These are phyloP conservation scores for Selenicereus undatus DNA, from an alignment of 148 eudicot species.

Conservation along the genomic window DNA sequence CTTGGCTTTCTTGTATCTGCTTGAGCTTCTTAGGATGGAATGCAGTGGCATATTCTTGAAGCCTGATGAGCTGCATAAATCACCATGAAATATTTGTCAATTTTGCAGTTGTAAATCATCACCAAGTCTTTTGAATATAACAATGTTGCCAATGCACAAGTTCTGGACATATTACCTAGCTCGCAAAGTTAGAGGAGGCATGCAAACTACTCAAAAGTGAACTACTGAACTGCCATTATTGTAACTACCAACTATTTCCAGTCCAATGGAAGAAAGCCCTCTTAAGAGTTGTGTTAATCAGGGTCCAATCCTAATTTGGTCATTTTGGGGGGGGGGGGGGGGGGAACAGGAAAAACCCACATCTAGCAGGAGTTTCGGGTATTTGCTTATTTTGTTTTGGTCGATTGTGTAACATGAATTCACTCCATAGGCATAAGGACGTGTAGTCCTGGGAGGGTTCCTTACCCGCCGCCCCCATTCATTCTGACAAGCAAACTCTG, in stretches of 20 bases:
- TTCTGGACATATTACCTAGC: neutral
- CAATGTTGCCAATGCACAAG: neutral
- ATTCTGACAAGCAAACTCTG: neutral
- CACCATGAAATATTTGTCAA: neutral
- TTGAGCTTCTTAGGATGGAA: constrained; percentile 54
- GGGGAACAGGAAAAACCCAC: no score
- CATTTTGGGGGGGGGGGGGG: no score
- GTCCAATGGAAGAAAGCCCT: neutral
- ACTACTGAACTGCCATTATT: neutral
- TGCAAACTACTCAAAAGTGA: neutral
- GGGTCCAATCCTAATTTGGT: no score
- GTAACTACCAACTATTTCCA: neutral
- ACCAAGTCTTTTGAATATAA: neutral
- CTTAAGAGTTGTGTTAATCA: neutral
- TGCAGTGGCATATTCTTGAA: constrained; percentile 31
- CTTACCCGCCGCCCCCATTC: neutral
- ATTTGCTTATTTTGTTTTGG: no score
- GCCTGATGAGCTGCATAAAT: constrained; percentile 32
- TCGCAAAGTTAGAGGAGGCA: neutral
- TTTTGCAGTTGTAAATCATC: neutral
- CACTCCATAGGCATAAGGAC: no score
- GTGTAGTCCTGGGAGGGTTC: neutral
- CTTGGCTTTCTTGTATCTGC: constrained; percentile 74
- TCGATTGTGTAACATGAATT: no score
- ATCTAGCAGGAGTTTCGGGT: neutral